Percentiles rank a stretch among this genome's conserved stretches.
These are phyloP conservation scores for Boletus insuetus DNA, from an alignment of 768 basidiomycete species.

Conservation along the genomic window DNA sequence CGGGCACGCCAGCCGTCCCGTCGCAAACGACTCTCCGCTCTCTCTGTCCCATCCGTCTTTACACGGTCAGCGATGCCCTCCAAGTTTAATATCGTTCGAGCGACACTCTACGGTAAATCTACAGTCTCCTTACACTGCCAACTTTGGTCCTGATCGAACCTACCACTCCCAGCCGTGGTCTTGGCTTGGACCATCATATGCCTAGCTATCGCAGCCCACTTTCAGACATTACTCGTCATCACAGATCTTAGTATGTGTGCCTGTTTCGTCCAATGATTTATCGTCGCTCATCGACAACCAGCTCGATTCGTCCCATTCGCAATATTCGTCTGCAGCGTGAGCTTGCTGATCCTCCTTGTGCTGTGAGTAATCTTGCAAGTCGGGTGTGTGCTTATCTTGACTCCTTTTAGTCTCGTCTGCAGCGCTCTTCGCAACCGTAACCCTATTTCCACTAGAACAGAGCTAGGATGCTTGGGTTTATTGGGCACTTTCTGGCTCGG, in stretches of 20 bases:
- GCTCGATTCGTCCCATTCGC: conserved; percentile 88
- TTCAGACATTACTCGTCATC: conserved; percentile 65
- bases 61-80: conserved; percentile 55
- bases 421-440: conserved; percentile 64
- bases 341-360: conserved; percentile 61
- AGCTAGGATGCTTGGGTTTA: conserved; percentile 68
- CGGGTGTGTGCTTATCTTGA: conserved; percentile 5
- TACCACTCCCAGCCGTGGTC: conserved; percentile 47
- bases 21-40: conserved; percentile 32
- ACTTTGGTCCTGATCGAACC: conserved; percentile 4
- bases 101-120: conserved; percentile 61
- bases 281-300: conserved; percentile 28
- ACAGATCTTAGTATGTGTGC: conserved; percentile 72
- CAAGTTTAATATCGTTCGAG: conserved; percentile 67
- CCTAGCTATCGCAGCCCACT: conserved; percentile 76
- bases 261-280: not conserved
- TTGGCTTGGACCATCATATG: conserved; percentile 76
- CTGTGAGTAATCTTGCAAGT: conserved; percentile 47
- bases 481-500: conserved; percentile 79
- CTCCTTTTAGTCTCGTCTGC: conserved; percentile 52
- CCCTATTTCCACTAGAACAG: conserved; percentile 76
- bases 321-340: conserved; percentile 73
- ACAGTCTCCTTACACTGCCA: not conserved
- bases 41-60: conserved; percentile 32
- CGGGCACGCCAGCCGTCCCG: conserved; percentile 31